Conservation (phyloP, 352 stramenopile species). For the Pythium vanterpoolii region DNA sequence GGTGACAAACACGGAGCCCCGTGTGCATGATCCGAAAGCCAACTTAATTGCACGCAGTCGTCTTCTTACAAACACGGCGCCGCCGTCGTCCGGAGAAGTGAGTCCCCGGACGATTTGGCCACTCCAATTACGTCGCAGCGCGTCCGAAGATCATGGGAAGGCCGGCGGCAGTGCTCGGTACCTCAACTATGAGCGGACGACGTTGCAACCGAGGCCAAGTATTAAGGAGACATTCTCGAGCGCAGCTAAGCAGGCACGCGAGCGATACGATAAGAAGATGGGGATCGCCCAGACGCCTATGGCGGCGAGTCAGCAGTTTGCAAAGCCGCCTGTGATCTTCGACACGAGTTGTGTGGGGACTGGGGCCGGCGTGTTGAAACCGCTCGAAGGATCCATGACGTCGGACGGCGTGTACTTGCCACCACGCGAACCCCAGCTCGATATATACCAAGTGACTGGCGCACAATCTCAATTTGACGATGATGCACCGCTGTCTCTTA, state of each 20-base stretch:
- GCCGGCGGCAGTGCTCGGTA: not conserved
- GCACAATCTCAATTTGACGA: conserved; percentile 13
- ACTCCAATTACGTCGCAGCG: not conserved
- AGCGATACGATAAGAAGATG: conserved; percentile 7
- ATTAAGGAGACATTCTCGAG: not conserved
- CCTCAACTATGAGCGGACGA: not conserved
- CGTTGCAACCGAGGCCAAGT: not conserved
- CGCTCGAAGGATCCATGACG: not conserved
- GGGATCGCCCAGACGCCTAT: not conserved
- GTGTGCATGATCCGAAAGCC: conserved; percentile 6
- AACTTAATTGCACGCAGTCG: conserved; percentile 7
- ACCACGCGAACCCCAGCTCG: conserved; percentile 12
- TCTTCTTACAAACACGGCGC: not conserved
- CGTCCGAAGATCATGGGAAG: not conserved
- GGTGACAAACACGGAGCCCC: not conserved
- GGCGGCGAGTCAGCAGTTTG: not conserved
- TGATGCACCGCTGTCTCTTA: not conserved
- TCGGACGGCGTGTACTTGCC: conserved; percentile 12
- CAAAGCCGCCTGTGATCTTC: not conserved
- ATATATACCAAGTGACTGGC: conserved; percentile 19
- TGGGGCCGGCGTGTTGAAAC: conserved; percentile 10
- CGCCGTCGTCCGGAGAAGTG: conserved; percentile 1
- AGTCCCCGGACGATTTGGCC: not conserved
- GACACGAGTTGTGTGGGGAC: conserved; percentile 3
- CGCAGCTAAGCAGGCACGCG: conserved; percentile 5